Base-by-base conservation (phyloP, 768 basidiomycete genomes). In the Leucocoprinus sp. region DNA sequence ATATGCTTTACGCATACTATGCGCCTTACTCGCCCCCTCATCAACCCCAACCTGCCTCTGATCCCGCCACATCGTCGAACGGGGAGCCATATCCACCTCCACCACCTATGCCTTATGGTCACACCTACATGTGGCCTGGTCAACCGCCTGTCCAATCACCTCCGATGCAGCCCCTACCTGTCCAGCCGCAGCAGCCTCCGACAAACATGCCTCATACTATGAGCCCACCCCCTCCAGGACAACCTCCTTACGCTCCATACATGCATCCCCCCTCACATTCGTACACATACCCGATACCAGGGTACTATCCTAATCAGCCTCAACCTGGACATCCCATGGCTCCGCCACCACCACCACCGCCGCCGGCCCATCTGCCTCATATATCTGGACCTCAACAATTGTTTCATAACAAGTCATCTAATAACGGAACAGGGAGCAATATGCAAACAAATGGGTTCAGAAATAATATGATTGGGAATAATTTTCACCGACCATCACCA, bases 391-490 rank as follows among this genome's bases (percentile, higher is more conserved):
- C 46, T 33, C 46, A 41, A 26, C 23, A 31, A n/a, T 31, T 42
- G 15, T 45, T 37, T 31, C 37, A 45, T 18, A 26, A 12, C 18
- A 45, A 37, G 37, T 5, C 37, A 5, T 8, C 39, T 12, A 48
- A 33, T 49, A 57, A 55, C 37, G 58, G 54, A 18, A 49, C 57
- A 18, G 54, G 56, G 23, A 57, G 56, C 40, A 54, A 60, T 44
- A 31, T 14, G 9, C 57, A 62, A n/a, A 24, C 27, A 8, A 48
- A 48, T 14, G 40, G 46, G 27, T 41, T 42, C 34, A 38, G 46
- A n/a, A 48, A 26, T 19, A 24, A 26, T 36, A 15, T 42, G 22
- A 18, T 23, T 53, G 57, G 57, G 35, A 67, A 58, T 55, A 64
- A 56, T 40, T 51, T 53, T n/a, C 55, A 53, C 23, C 58, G 58